phyloP scores from a whole-genome alignment of 106 monocot genomes.

The Dendrobium chrysotoxum region DNA sequence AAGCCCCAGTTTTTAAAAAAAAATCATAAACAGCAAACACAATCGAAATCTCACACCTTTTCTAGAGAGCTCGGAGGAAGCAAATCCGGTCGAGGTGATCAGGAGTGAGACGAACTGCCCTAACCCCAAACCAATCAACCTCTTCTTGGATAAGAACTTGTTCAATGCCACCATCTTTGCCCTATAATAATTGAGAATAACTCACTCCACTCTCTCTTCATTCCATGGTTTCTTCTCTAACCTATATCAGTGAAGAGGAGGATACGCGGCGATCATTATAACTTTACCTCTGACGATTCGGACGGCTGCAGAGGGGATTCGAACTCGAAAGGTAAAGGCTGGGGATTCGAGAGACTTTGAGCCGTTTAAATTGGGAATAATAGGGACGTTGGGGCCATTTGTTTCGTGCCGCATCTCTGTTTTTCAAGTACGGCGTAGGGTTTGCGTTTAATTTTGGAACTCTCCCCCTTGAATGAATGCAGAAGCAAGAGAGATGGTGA shows the following conservation, averaged over 20 bases:
- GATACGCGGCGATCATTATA: background rate
- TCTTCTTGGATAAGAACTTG: background rate
- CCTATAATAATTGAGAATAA: background rate
- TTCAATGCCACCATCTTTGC: background rate
- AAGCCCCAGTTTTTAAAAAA: background rate
- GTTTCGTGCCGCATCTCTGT: too few species aligned
- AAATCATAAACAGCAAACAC: background rate
- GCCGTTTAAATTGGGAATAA: too few species aligned
- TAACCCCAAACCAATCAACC: conserved; percentile 15
- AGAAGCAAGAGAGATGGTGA: too few species aligned
- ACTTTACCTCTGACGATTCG: background rate
- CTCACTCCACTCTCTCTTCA: background rate
- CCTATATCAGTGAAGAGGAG: background rate
- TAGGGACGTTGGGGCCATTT: too few species aligned
- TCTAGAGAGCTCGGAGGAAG: conserved; percentile 84
- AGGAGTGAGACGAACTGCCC: conserved; percentile 85
- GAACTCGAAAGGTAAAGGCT: background rate
- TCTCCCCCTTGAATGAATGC: too few species aligned
- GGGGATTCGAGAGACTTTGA: background rate
- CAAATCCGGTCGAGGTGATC: conserved; percentile 75
- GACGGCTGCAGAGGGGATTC: background rate
- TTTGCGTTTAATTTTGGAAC: too few species aligned
- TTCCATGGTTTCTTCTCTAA: background rate
- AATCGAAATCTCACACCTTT: conserved; percentile 29
- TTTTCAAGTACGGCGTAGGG: background rate